Conservation (phyloP, 2,329 filamentous ascomycete species). For the Exophiala oligosperma region DNA sequence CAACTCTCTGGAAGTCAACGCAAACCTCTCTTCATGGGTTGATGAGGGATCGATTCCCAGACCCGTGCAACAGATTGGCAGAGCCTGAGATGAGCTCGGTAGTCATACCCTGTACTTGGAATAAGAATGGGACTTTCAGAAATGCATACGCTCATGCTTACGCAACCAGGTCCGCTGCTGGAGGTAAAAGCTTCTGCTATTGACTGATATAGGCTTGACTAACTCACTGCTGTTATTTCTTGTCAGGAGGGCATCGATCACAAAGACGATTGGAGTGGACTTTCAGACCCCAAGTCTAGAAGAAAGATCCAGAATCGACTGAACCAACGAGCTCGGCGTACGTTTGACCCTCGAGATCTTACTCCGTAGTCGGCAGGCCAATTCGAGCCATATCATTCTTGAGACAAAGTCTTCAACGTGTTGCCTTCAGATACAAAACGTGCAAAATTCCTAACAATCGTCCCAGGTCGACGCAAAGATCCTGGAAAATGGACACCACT, state of each 20-base stretch:
- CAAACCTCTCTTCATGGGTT: too few species aligned
- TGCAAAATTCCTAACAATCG: neutral
- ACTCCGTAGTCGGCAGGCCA: neutral
- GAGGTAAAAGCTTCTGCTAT: too few species aligned
- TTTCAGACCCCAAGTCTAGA: neutral
- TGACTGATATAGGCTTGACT: neutral
- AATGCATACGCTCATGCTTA: too few species aligned
- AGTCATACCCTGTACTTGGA: too few species aligned
- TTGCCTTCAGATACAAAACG: neutral
- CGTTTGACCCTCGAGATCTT: neutral
- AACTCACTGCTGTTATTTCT: neutral
- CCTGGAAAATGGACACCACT: slow-evolving; percentile 3
- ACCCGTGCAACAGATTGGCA: too few species aligned
- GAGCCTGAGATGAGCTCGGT: too few species aligned
- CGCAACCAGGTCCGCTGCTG: too few species aligned
- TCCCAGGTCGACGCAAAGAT: neutral
- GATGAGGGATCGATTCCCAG: too few species aligned
- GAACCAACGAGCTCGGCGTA: slow-evolving; percentile 11
- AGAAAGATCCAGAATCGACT: slow-evolving; percentile 9
- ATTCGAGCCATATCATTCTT: neutral
- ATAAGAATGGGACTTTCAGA: too few species aligned
- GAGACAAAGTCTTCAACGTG: neutral
- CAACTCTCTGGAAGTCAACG: too few species aligned
- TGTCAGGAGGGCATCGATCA: neutral
- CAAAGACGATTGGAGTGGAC: slow-evolving; percentile 1